Evolutionary conservation across 805 yeast species (phyloP), one percentile per base, ranked within the genome.

Genomic region (Pichia heedii): DNA sequence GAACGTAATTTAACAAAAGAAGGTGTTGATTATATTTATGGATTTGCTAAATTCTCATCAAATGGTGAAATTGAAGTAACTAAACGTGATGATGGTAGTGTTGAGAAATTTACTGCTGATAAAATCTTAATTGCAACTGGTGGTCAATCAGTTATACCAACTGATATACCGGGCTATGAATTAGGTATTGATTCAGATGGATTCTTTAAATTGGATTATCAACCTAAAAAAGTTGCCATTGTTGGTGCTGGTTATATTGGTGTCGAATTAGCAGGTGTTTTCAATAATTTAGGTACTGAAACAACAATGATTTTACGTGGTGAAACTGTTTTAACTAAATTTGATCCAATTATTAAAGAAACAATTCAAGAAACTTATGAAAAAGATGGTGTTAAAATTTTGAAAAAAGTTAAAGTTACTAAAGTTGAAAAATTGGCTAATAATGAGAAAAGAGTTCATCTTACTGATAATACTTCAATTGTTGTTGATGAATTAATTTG

Each of bases 201-300:
- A 0, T 93, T 93, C 62, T 93, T 93, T 59, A 76, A 75, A 50
- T 70, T 93, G 52, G 81, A 75, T 47, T 58, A 67, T 39, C 97
- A 89, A 66, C 98, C 99, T 41, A 81, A 87, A 65, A 74, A 80
- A 39, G 97, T 90, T 24, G 97, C 94, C 2, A 73, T 93, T 48
- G 96, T 93, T 12, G 99, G 99, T 54, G 96, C 96, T 33, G 99
- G 99, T 36, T 93, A 93, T 68, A 93, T 93, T 61, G 97, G 96
- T 45, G 83, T 88, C 39, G 99, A 93, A 69, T 74, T 93, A 41
- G 84, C 97, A 7, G 98, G 98, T 50, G 88, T 93, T 37, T 90
- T 93, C 77, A 74, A 84, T 52, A 87, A 87, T 21, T 72, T 93
- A 49, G 95, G 95, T 16, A 61, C 90, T 15, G 87, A 90, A 52